These are phyloP conservation scores for Suillus americanus DNA, from an alignment of 768 basidiomycete genomes.

Conservation along the genomic window DNA sequence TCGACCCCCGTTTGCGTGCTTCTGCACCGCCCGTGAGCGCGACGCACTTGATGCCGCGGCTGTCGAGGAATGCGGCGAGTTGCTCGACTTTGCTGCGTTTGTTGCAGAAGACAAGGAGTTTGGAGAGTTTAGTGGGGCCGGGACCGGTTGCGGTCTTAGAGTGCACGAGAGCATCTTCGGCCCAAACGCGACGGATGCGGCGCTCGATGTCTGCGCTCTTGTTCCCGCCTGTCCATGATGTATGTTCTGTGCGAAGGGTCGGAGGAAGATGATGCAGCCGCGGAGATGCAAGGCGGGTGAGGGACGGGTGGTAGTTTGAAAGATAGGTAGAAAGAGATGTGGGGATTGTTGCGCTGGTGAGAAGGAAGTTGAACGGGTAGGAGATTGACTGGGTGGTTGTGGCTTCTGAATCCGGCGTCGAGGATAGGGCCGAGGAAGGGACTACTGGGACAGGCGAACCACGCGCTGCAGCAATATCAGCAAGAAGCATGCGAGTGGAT, in stretches of 20 bases:
- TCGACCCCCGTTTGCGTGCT: constrained; percentile 62
- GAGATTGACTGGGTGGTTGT: constrained; percentile 24
- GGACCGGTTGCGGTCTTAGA: constrained; percentile 24
- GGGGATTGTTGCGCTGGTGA: constrained; percentile 88
- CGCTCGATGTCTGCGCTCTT: constrained; percentile 78
- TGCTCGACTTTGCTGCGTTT: constrained; percentile 65
- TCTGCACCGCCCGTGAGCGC: constrained; percentile 65
- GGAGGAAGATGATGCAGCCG: constrained; percentile 76
- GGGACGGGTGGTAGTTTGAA: constrained; percentile 54
- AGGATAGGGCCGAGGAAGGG: constrained; percentile 19
- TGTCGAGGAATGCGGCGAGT: constrained; percentile 55
- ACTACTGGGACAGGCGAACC: constrained; percentile 20
- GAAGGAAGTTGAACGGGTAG: constrained; percentile 79
- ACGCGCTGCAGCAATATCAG: constrained; percentile 66
- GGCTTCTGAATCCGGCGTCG: constrained; percentile 6
- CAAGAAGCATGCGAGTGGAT: constrained; percentile 66
- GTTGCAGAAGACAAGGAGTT: constrained; percentile 85
- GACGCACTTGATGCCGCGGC: constrained; percentile 61
- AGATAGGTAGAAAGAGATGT: constrained; percentile 68
- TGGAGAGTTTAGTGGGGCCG: constrained; percentile 44
- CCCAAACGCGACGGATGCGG: constrained; percentile 73
- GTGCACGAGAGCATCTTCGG: constrained; percentile 50
- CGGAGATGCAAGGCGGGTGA: constrained; percentile 79
- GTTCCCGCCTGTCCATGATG: constrained; percentile 76
- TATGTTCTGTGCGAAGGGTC: constrained; percentile 69